Evolutionary conservation across 768 basidiomycete species (phyloP), one percentile per base, ranked within the genome.

Genomic region (Boletus rubropictus): DNA sequence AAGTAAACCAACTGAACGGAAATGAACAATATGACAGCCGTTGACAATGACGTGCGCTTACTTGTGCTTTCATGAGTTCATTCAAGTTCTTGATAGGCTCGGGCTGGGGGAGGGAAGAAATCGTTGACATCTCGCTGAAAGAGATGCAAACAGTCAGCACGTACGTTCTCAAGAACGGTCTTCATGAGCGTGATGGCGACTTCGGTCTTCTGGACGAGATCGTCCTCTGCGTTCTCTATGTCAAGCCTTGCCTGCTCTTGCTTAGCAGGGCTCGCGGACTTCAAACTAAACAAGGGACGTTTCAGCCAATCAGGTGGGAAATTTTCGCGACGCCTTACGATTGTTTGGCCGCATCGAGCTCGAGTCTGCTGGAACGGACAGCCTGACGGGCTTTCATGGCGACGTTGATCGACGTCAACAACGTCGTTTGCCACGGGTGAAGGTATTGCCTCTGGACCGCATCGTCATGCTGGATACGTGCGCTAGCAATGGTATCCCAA

Each of bases 111-210:
- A 7, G 17, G 7, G 20, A 5, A 8, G 10, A 34, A 46, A n/a
- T 3, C 31, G 42, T n/a, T 3, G 8, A 25, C 9, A 22, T 32
- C 5, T 18, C 5, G 33, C 17, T 7, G 7, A 44, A 39, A 8
- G 39, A 12, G 31, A 24, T 6, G 18, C 7, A 35, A 20, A 18
- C 3, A 12, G 14, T 10, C 0, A 7, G n/a, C 10, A 74, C 87
- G 45, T 54, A 96, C 94, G 69, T 97, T 97, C 59, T 98, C 95
- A 32, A 99, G 77, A 14, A 98, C 95, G n/a, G 89, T 86, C 75
- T 95, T 95, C 93, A 96, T 95, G 36, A 92, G 78, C 3, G 87
- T 89, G 58, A 96, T 96, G 1, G 94, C 95, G 25, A 94, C 87
- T 67, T 99, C 96, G 20, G 96, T 99, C 75, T 91, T 92, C 65